These are phyloP conservation scores for Saitoella complicata DNA, from an alignment of 805 yeast genomes.

Conservation along the genomic window DNA sequence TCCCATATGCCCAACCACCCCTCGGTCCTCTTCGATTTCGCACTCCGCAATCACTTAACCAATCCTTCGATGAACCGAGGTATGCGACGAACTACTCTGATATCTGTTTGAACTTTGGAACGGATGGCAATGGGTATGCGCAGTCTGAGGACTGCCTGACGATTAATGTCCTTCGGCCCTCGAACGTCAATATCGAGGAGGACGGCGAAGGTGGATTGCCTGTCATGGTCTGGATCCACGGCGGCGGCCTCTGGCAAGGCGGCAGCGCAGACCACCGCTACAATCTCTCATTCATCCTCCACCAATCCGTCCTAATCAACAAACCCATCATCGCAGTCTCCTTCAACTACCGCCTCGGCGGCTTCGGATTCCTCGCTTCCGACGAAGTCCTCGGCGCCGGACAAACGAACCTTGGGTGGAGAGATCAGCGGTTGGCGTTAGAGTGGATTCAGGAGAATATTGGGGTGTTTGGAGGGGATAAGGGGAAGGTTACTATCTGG, in stretches of 20 bases:
- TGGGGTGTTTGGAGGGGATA: conserved; percentile 24
- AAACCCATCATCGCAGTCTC: conserved; percentile 9
- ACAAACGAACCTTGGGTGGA: conserved; percentile 22
- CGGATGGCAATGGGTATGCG: neutral
- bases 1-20: too few relatives aligned
- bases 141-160: conserved; percentile 12
- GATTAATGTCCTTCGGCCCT: conserved; percentile 5
- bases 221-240: conserved; percentile 12
- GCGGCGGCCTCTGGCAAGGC: conserved; percentile 9
- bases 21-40: too few relatives aligned
- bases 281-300: too few relatives aligned
- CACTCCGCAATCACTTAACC: too few relatives aligned
- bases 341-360: conserved; percentile 17
- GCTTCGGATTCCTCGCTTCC: conserved; percentile 23
- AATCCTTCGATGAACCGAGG: too few relatives aligned
- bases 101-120: too few relatives aligned
- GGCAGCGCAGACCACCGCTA: neutral
- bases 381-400: conserved; percentile 15
- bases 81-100: too few relatives aligned
- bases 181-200: too few relatives aligned
- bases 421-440: conserved; percentile 24
- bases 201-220: conserved; percentile 1
- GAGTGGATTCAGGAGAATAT: conserved; percentile 25
- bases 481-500: conserved; percentile 21
- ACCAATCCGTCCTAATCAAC: neutral